Base-by-base conservation (phyloP, 2,329 filamentous ascomycete genomes). In the Dendrostoma leiphaemia region DNA sequence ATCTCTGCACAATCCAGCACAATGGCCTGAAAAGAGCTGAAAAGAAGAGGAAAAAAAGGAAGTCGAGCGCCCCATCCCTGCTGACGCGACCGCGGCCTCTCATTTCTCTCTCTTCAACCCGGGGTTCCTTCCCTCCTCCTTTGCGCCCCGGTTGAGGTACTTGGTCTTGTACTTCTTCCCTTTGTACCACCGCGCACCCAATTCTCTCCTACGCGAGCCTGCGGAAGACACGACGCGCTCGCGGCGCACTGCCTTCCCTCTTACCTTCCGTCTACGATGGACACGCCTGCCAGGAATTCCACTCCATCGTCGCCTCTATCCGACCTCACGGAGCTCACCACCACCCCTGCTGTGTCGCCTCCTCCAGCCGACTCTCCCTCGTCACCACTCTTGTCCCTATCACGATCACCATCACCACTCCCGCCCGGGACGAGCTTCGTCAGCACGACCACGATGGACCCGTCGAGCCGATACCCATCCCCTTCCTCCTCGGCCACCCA, bases 261-360 rank as follows among this genome's bases (percentile, higher is more conserved):
- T 4, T 15, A 26, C 17, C 21, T 21, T 7, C 45, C 6, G 17
- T 17, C 28, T 26, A 32, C 34, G 29, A 57, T 59, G 57, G 54
- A 48, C 41, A 38, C 49, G 48, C 46, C 53, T 29, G 40, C 29
- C 24, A 29, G 31, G 9, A 65, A 69, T 48, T 69, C 76, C 32
- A 67, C 72, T 12, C 74, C 74, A n/a, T 82, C 78, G 3, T 83
- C 81, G 34, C 80, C 81, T 32, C 74, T 84, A 37, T 83, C 81
- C 4, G 67, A 74, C 29, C 71, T 84, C 48, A 78, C 78, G n/a
- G n/a, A n/a, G n/a, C n/a, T 72, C 74, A 45, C 80, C 81, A 21
- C 67, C 72, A 48, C 69, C 69, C 34, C 65, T 69, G 49, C 69
- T 76, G 37, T n/a, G n/a, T n/a, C n/a, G n/a, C n/a, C n/a, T n/a